Base-by-base conservation (phyloP, 1,284 basidiomycete genomes). In the Pseudomicrostroma phylloplanum region DNA sequence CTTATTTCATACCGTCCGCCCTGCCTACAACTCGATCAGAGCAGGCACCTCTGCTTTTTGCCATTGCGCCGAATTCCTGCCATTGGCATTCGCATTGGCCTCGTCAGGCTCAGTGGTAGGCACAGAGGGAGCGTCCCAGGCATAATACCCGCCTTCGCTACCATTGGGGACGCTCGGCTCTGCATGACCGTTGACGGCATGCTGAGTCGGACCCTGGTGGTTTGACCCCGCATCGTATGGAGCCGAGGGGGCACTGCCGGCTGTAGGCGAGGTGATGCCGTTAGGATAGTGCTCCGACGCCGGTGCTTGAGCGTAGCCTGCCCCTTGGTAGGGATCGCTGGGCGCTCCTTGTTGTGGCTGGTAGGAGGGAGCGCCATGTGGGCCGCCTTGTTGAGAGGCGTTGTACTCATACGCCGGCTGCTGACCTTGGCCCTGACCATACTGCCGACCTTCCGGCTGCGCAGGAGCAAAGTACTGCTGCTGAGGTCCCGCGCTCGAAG, bases 31-130 rank as follows among this genome's bases (percentile, higher is more conserved):
- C 6, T 54, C 51, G 21, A 54, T 54, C 8, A 54, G 21, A 23
- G 51, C 51, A 54, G 51, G 51, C 25, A 25, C 51, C 8, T 54
- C 51, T 25, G n/a, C 21, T 19, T 25, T 54, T 19, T 54, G 51
- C 26, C 17, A n/a, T 21, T 48, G 43, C 17, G 43, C 17, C 43
- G 15, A 21, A 12, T 21, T 48, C 43, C 17, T 17, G 43, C 21
- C 12, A 12, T 48, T 48, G 12, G 43, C 43, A 48, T 48, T 48
- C 21, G 43, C 17, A 21, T 4, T 21, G 43, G 43, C 43, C 43
- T 48, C 6, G 17, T 13, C 17, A 21, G 43, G 43, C 15, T 21
- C 21, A 12, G 43, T 48, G 12, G 43, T 17, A 21, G 21, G 43
- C 43, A n/a, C 17, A 17, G 43, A 48, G 12, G 43, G 43, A 17